phyloP scores from a whole-genome alignment of 1,139 yeast species.

The Yamadazyma friedrichii region DNA sequence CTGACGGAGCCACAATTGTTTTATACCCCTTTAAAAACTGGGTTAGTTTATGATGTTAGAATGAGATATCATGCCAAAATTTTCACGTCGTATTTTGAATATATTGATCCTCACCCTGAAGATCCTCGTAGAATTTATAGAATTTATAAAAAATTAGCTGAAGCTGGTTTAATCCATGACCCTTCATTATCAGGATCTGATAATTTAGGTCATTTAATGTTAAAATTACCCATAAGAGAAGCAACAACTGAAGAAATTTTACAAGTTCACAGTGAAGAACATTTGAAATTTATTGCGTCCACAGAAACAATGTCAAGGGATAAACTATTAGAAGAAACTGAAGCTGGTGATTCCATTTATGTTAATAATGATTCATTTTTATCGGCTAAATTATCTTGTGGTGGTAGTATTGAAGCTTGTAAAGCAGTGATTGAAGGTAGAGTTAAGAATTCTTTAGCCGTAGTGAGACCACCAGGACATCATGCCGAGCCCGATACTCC shows the following conservation, averaged over 20 bases:
- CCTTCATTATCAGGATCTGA: constrained; percentile 77
- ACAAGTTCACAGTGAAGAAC: constrained; percentile 81
- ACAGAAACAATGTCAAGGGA: constrained; percentile 81
- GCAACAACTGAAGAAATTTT: constrained; percentile 85
- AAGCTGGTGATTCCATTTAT: constrained; percentile 91
- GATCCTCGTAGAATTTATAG: constrained; percentile 96
- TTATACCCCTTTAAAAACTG: constrained; percentile 81
- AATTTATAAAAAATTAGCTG: constrained; percentile 89
- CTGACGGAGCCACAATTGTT: constrained; percentile 53
- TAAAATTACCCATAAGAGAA: constrained; percentile 85
- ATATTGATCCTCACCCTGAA: constrained; percentile 98
- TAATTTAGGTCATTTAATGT: constrained; percentile 84
- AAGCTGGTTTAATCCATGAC: constrained; percentile 85
- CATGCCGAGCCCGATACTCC: constrained; percentile 98
- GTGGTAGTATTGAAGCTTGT: constrained; percentile 96
- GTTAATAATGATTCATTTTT: constrained; percentile 87
- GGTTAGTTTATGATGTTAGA: constrained; percentile 91
- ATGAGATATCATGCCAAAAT: constrained; percentile 97
- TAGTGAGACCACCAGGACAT: constrained; percentile 98
- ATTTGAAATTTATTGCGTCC: constrained; percentile 69
- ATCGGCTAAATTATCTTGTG: constrained; percentile 91
- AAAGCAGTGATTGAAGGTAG: constrained; percentile 90
- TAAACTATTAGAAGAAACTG: constrained; percentile 78
- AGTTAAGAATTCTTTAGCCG: constrained; percentile 90
- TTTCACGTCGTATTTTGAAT: constrained; percentile 87